These are phyloP conservation scores for Tolypocladium album DNA, from an alignment of 2,329 filamentous ascomycete species.

Conservation along the genomic window DNA sequence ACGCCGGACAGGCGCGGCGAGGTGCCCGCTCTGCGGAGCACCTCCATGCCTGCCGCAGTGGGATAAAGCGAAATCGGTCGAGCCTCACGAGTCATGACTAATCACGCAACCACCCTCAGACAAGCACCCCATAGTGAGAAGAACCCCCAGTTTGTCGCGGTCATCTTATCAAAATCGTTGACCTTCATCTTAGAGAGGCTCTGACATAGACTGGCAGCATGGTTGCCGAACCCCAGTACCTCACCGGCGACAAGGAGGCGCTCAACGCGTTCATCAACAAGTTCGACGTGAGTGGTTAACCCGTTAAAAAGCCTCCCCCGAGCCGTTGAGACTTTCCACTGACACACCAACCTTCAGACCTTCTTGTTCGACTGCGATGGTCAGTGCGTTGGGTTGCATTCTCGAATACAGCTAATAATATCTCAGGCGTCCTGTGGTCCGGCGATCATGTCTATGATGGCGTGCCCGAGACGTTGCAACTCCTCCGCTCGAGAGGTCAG, in stretches of 20 bases:
- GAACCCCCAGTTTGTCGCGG: background rate
- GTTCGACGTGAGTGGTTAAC: constrained; percentile 69
- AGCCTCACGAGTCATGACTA: background rate
- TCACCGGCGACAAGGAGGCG: constrained; percentile 68
- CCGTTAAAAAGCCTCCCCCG: no score
- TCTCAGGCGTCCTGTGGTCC: constrained; percentile 84
- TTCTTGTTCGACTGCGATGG: constrained; percentile 98
- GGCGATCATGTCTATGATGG: constrained; percentile 83
- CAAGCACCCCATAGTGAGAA: background rate
- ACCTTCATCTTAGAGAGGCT: background rate
- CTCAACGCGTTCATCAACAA: constrained; percentile 77
- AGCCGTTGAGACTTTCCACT: background rate
- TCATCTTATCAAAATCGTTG: background rate
- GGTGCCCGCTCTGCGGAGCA: background rate
- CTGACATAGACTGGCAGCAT: constrained; percentile 6
- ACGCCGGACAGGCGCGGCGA: background rate
- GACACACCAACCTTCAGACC: constrained; percentile 41
- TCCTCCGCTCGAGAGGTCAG: constrained; percentile 70
- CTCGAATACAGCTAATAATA: background rate
- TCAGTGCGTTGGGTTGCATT: constrained; percentile 26
- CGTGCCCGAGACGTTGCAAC: constrained; percentile 72
- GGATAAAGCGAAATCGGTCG: background rate
- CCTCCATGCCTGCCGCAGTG: background rate
- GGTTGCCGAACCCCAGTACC: constrained; percentile 39
- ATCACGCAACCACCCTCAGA: background rate